Base-by-base conservation (phyloP, 345 rosid species). In the Dipteronia sinensis region DNA sequence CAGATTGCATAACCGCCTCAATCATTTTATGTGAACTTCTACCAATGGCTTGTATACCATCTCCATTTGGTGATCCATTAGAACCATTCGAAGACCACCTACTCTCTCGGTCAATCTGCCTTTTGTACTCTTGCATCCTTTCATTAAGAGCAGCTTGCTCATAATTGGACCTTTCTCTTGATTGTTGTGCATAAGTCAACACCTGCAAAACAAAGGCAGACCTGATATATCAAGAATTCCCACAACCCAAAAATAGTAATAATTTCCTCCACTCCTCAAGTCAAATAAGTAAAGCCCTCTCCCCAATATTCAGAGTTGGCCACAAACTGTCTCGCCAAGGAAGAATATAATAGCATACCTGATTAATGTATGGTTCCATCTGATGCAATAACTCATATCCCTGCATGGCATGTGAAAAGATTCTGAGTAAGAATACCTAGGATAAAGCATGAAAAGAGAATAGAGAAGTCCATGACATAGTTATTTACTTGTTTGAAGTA, bases 1-100 rank as follows among this genome's bases (percentile, higher is more conserved):
- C 98, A 78, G 99, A 93, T 88, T 97, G 98, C 99, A 97, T 94
- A 66, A 94, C 97, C 13, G 96, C 97, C 78, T 94, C 98, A 71
- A 97, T 97, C 98, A 97, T 93, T 85, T 97, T 97, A 87, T 97
- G 98, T 10, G 99, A 97, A 87, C 98, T 93, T 87, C 98, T 89
- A 78, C 97, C 96, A 63, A 90, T 90, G 16, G 99, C 94, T 81
- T 91, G 99, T 72, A 92, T 90, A 71, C 98, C 98, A 79, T 97
- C 99, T 72, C 97, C 98, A 87, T 89, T 94, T 20, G 98, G 99
- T 83, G 99, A 97, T 72, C 94, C 97, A 85, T 84, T 90, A 65
- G 95, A 88, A 83, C 97, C 98, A 81, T 90, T 91, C 38, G 97
- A 88, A 76, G 93, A 88, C 86, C 76, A 84, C 86, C 88, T 89